These are phyloP conservation scores for Endotrypanum monterogeii DNA, from an alignment of 208 protist genomes.

Conservation along the genomic window DNA sequence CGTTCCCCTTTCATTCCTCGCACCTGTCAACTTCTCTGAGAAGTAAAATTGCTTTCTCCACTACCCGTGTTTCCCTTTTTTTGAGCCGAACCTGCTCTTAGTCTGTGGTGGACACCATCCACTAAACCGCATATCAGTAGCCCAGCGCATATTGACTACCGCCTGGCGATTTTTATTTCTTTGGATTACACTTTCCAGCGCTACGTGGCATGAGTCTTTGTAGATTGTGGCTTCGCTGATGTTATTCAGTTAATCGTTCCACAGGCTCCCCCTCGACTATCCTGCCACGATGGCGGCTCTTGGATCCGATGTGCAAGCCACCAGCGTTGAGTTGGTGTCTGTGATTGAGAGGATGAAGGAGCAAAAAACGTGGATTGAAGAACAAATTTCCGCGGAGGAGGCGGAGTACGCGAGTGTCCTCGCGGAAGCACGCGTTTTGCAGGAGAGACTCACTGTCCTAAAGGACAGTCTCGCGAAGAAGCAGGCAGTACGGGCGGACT, in stretches of 20 bases:
- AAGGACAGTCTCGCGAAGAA: conserved; percentile 68
- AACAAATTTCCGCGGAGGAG: conserved; percentile 76
- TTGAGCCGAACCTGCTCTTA: background rate
- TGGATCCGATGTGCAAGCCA: conserved; percentile 80
- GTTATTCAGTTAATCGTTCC: background rate
- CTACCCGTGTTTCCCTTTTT: no score
- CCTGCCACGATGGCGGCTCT: conserved; percentile 64
- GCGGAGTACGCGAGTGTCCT: conserved; percentile 57
- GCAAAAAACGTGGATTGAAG: conserved; percentile 59
- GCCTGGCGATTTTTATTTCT: background rate
- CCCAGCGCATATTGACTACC: no score
- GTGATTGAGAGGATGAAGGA: conserved; percentile 92
- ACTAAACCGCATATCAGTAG: background rate
- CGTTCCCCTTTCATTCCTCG: no score
- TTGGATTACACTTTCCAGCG: background rate
- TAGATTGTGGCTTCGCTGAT: background rate
- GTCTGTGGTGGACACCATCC: background rate
- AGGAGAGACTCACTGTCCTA: conserved; percentile 42
- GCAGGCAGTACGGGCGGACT: conserved; percentile 45
- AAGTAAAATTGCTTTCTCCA: no score
- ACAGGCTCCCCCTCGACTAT: no score
- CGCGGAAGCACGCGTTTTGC: conserved; percentile 57
- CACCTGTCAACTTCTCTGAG: no score
- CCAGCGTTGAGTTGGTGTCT: conserved; percentile 86
- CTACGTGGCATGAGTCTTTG: background rate